Conservation (phyloP, 257 asterid species). For the Solanum verrucosum region DNA sequence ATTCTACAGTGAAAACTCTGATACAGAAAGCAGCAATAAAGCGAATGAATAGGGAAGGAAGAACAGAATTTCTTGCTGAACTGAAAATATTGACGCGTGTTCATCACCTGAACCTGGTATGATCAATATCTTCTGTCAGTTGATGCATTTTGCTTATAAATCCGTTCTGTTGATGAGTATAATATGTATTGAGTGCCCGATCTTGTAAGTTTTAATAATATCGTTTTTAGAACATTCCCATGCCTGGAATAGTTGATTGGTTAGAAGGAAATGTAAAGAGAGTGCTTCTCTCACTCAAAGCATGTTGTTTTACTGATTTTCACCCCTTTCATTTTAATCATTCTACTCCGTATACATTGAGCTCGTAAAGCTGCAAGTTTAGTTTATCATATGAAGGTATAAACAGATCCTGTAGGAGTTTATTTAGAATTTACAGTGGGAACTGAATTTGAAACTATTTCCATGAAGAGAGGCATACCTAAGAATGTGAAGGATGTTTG, state of each 20-base stretch:
- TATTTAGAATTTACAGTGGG: neutral
- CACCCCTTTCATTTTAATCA: neutral
- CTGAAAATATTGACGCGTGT: slow-evolving; percentile 79
- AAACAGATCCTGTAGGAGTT: neutral
- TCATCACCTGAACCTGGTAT: slow-evolving; percentile 97
- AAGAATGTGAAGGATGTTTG: neutral
- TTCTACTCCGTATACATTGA: neutral
- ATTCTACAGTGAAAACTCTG: neutral
- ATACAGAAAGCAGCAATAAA: slow-evolving; percentile 89
- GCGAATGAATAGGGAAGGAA: slow-evolving; percentile 95
- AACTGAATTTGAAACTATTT: neutral
- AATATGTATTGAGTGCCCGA: neutral
- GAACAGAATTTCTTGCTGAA: slow-evolving; percentile 85
- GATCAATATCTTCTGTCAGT: neutral
- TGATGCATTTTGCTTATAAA: neutral
- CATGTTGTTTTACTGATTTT: neutral
- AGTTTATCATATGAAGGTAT: neutral
- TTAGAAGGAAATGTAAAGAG: neutral
- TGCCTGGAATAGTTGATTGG: neutral
- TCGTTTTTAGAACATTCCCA: neutral
- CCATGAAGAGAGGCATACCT: neutral
- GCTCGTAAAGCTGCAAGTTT: neutral
- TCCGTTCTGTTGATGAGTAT: neutral
- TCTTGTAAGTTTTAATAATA: neutral
- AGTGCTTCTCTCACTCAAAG: neutral